phyloP scores from a whole-genome alignment of 805 yeast genomes.

The Lachancea kluyveri region DNA sequence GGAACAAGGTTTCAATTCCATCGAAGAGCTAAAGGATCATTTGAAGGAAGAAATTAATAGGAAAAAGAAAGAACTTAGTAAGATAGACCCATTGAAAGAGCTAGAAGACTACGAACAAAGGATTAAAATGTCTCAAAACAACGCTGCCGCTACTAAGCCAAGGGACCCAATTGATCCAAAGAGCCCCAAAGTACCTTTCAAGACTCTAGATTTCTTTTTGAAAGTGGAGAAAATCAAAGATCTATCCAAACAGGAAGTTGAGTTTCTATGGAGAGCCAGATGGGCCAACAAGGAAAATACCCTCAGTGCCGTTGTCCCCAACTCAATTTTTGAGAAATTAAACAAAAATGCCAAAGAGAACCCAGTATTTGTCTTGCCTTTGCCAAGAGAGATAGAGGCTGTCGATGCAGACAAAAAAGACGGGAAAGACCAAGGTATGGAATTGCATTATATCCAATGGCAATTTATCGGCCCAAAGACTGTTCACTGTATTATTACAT shows the following conservation, averaged over 20 bases:
- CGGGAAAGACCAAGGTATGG: constrained; percentile 42
- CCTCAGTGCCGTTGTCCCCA: constrained; percentile 59
- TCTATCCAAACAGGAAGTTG: constrained; percentile 59
- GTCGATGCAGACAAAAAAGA: constrained; percentile 37
- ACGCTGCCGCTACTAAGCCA: constrained; percentile 17
- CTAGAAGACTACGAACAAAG: constrained; percentile 49
- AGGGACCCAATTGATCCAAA: constrained; percentile 35
- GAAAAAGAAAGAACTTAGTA: constrained; percentile 50
- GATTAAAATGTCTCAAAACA: constrained; percentile 20
- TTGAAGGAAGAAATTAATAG: constrained; percentile 54
- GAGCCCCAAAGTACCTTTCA: constrained; percentile 48
- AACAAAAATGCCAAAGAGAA: constrained; percentile 59
- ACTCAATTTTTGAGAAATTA: constrained; percentile 55
- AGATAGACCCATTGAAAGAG: constrained; percentile 64
- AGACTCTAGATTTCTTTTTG: constrained; percentile 64
- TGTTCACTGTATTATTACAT: constrained; percentile 82
- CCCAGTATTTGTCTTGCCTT: constrained; percentile 85
- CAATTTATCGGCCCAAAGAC: constrained; percentile 77
- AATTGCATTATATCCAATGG: constrained; percentile 94
- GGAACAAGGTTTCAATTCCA: constrained; percentile 26
- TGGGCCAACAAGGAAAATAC: constrained; percentile 55
- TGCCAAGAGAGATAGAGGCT: constrained; percentile 54
- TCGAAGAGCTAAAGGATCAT: constrained; percentile 57
- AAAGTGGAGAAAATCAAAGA: constrained; percentile 58
- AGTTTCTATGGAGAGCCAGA: constrained; percentile 83